Evolutionary conservation across 148 eudicot species (phyloP), one percentile per base, ranked within the genome.

Genomic region (Bassia scoparia): DNA sequence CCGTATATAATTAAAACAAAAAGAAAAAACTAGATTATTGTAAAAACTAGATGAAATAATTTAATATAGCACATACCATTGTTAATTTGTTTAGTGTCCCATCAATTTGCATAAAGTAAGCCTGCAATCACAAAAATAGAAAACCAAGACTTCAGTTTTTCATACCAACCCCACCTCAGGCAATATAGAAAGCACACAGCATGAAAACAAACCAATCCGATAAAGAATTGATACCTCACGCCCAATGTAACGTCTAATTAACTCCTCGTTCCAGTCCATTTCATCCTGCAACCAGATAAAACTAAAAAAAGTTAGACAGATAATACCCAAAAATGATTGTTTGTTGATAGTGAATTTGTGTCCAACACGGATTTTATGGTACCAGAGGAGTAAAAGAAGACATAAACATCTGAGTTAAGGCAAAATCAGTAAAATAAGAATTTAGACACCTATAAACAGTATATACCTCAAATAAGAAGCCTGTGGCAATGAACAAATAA

Each of bases 31-130:
- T n/a, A n/a, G n/a, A n/a, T n/a, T n/a, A n/a, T n/a, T n/a, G n/a
- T n/a, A n/a, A n/a, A n/a, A n/a, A n/a, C n/a, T n/a, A n/a, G n/a
- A n/a, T n/a, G n/a, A n/a, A n/a, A n/a, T n/a, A n/a, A n/a, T n/a
- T n/a, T n/a, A n/a, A n/a, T n/a, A n/a, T 7, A 38, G 31, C 13
- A 73, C 84, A 70, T 80, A 88, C 92, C 88, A 87, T 83, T 18
- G 88, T 86, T 72, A 89, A 72, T 81, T 89, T 89, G 84, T 87
- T 87, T 65, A 89, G 76, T 3, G 90, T 84, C 64, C 89, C 84
- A 58, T 87, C 94, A 75, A 89, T 87, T 75, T 89, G 94, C 89
- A 87, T 89, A 76, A 87, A 89, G 78, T 89, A 89, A 44, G 94
- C 94, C 94, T 89, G n/a, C n/a, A n/a, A n/a, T n/a, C n/a, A n/a